phyloP scores from a whole-genome alignment of 1,139 yeast genomes.

The Hyphopichia buzzinii region DNA sequence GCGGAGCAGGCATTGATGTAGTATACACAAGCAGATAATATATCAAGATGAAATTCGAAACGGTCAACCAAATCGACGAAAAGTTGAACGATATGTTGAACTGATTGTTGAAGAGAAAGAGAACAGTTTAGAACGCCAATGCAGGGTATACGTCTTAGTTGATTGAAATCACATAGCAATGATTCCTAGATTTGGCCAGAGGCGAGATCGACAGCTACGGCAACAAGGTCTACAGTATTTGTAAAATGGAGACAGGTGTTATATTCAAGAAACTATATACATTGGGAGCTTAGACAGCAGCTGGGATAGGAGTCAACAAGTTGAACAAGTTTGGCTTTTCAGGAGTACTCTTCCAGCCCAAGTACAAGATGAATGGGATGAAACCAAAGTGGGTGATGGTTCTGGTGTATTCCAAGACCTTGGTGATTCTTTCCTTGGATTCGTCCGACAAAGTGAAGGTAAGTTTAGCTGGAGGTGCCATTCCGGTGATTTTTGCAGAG shows the following conservation, averaged over 20 bases:
- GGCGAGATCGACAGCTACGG: too few species aligned
- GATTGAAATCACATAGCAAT: too few species aligned
- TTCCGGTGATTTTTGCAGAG: constrained; percentile 13
- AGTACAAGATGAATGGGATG: constrained; percentile 89
- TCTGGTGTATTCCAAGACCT: constrained; percentile 78
- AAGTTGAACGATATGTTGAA: too few species aligned
- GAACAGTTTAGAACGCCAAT: too few species aligned
- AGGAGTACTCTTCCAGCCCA: constrained; percentile 87
- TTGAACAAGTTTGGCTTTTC: constrained; percentile 82
- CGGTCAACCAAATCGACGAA: too few species aligned
- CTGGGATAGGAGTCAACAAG: constrained; percentile 72
- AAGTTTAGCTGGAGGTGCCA: constrained; percentile 22
- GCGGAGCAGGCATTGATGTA: neutral
- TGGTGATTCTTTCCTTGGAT: constrained; percentile 84
- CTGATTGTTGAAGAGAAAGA: too few species aligned
- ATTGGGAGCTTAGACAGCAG: constrained; percentile 43
- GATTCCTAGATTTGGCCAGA: too few species aligned
- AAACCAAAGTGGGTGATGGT: constrained; percentile 93
- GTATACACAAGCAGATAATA: neutral
- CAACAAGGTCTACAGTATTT: too few species aligned
- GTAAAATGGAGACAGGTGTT: too few species aligned
- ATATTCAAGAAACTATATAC: neutral
- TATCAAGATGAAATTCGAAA: constrained; percentile 4
- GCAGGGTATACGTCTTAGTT: too few species aligned
- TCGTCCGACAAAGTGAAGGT: constrained; percentile 61